Percentiles rank a stretch among this genome's conserved stretches.
phyloP scores from a whole-genome alignment of 129 eudicot species.

The Lonicera japonica region DNA sequence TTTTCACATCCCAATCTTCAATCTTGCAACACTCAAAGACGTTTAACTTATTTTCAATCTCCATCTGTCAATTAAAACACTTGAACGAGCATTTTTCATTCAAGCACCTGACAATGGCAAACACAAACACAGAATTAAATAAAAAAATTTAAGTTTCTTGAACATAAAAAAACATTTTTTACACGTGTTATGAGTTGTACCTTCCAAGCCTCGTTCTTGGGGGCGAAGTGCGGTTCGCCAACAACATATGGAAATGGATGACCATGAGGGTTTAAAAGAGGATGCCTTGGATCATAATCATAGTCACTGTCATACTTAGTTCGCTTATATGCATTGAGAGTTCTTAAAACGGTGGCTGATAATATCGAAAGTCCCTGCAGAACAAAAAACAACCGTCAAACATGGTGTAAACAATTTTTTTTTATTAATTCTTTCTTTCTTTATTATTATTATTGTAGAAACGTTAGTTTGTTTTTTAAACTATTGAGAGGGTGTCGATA shows the following conservation, averaged over 20 bases:
- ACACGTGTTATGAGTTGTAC: too few species aligned
- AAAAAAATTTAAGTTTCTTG: neutral
- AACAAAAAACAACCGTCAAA: neutral
- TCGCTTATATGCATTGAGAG: neutral
- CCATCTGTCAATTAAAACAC: too few species aligned
- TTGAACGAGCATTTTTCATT: too few species aligned
- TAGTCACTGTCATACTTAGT: neutral
- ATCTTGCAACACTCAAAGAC: too few species aligned
- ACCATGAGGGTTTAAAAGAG: slow-evolving; percentile 9
- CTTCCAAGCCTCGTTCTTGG: neutral
- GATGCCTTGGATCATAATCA: slow-evolving; percentile 4
- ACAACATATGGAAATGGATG: neutral
- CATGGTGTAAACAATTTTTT: too few species aligned
- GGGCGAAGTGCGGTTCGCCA: neutral
- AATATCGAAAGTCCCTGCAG: slow-evolving; percentile 25
- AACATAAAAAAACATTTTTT: neutral
- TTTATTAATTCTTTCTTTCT: too few species aligned
- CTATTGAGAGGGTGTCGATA: neutral
- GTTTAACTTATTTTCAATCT: too few species aligned
- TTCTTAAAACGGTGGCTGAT: slow-evolving; percentile 25
- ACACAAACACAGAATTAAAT: too few species aligned
- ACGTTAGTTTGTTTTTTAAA: neutral
- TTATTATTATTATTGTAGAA: too few species aligned
- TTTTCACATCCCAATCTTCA: too few species aligned
- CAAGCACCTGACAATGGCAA: too few species aligned